These are phyloP conservation scores for Boletus rubropictus DNA, from an alignment of 768 basidiomycete species.

Conservation along the genomic window DNA sequence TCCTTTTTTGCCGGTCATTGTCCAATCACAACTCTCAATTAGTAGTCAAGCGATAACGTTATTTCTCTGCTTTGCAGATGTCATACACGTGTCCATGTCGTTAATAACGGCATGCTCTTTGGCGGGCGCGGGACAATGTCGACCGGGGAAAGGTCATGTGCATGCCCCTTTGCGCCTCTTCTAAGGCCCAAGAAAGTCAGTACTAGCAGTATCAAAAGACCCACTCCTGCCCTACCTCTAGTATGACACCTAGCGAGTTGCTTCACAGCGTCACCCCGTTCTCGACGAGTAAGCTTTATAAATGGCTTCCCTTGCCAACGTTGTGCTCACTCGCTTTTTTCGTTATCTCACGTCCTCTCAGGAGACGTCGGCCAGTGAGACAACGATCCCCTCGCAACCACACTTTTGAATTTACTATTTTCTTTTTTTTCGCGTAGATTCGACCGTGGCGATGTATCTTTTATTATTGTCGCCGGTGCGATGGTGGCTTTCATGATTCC, in stretches of 20 bases:
- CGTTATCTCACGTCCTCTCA: conserved; percentile 9
- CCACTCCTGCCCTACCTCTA: background rate
- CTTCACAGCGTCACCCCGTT: background rate
- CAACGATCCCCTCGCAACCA: background rate
- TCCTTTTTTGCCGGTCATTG: no score
- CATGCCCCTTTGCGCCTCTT: background rate
- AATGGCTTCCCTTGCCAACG: conserved; percentile 2
- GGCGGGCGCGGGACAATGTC: background rate
- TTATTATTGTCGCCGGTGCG: conserved; percentile 61
- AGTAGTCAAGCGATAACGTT: no score
- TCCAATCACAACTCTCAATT: no score
- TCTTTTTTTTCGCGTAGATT: conserved; percentile 38
- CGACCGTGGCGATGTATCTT: conserved; percentile 65
- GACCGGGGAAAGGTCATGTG: background rate
- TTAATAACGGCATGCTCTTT: background rate
- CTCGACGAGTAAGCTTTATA: conserved; percentile 14
- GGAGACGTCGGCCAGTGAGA: conserved; percentile 28
- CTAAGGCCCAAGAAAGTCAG: background rate
- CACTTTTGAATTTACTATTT: conserved; percentile 6
- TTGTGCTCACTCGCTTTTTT: conserved; percentile 1
- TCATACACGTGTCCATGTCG: background rate
- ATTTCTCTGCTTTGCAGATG: no score
- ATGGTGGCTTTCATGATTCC: conserved; percentile 78
- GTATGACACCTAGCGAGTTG: conserved; percentile 9
- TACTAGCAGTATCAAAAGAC: background rate